Conservation (phyloP, 1,139 yeast genomes). For the Suhomyces ambrosiae region DNA sequence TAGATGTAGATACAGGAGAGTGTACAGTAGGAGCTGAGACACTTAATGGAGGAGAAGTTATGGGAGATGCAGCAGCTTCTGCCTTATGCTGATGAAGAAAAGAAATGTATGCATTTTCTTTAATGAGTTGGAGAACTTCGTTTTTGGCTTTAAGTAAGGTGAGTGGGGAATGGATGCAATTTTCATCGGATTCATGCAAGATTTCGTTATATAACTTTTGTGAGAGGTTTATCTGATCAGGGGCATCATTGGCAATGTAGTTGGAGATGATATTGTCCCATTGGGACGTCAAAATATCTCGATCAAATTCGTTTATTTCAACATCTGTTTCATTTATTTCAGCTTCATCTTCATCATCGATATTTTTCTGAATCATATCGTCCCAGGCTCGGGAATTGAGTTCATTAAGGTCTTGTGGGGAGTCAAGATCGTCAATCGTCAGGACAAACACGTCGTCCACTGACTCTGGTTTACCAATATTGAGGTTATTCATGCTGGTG, state of each 20-base stretch:
- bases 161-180: slow-evolving; percentile 40
- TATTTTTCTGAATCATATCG: slow-evolving; percentile 24
- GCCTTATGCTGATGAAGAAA: slow-evolving; percentile 11
- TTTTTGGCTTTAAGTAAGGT: slow-evolving; percentile 44
- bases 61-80: slow-evolving; percentile 1
- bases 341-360: slow-evolving; percentile 22
- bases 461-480: slow-evolving; percentile 3
- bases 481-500: slow-evolving; percentile 11
- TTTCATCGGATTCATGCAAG: slow-evolving; percentile 27
- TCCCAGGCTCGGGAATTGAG: slow-evolving; percentile 29
- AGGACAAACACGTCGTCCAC: slow-evolving; percentile 28
- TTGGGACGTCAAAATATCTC: slow-evolving; percentile 21
- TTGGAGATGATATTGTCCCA: slow-evolving; percentile 35
- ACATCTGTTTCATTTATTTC: slow-evolving; percentile 12
- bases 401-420: slow-evolving; percentile 8
- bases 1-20: slow-evolving; percentile 4
- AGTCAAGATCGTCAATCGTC: slow-evolving; percentile 36
- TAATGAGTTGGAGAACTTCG: slow-evolving; percentile 44
- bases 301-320: slow-evolving; percentile 16
- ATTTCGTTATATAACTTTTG: slow-evolving; percentile 35
- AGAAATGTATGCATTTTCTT: slow-evolving; percentile 45
- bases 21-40: slow-evolving; percentile 3
- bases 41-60: slow-evolving; percentile 7
- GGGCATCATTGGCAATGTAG: slow-evolving; percentile 38
- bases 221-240: slow-evolving; percentile 49